Evolutionary conservation across 2,329 filamentous ascomycete genomes (phyloP).

Genomic region (Diaporthe sp.): DNA sequence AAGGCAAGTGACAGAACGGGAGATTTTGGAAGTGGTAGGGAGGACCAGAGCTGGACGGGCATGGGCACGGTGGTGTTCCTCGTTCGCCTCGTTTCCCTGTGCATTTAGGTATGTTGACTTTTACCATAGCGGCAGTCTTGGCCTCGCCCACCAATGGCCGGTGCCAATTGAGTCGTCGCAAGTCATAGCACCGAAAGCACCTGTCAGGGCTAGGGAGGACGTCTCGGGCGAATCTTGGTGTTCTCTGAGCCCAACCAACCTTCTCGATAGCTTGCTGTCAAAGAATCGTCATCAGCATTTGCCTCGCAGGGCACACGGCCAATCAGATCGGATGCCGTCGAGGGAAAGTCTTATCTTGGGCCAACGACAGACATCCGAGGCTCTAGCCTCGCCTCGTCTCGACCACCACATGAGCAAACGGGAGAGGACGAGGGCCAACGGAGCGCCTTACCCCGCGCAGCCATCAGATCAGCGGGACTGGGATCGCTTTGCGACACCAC

Average conservation of each 20-base stretch:
- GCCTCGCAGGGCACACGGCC: slow-evolving; percentile 12
- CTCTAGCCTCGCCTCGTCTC: slow-evolving; percentile 36
- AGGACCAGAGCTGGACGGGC: not conserved
- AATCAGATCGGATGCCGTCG: slow-evolving; percentile 32
- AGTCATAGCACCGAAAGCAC: not conserved
- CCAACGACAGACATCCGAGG: slow-evolving; percentile 37
- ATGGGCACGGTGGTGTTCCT: not conserved
- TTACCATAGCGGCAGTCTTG: slow-evolving; percentile 29
- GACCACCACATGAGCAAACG: slow-evolving; percentile 17
- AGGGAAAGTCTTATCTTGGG: slow-evolving; percentile 37
- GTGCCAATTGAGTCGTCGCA: slow-evolving; percentile 22
- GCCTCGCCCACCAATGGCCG: slow-evolving; percentile 12
- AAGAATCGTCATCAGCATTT: slow-evolving; percentile 39
- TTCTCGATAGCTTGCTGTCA: slow-evolving; percentile 34
- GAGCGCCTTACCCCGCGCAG: slow-evolving; percentile 1
- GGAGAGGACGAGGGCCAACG: slow-evolving; percentile 4
- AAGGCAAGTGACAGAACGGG: not conserved
- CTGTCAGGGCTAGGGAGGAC: not conserved
- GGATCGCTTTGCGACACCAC: slow-evolving; percentile 4
- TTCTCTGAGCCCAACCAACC: not conserved
- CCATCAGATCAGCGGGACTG: slow-evolving; percentile 7
- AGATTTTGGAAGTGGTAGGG: not conserved
- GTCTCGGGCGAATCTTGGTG: slow-evolving; percentile 22
- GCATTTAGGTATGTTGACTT: not conserved
- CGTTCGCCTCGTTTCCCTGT: not conserved